These are phyloP conservation scores for Acer saccharum DNA, from an alignment of 345 rosid genomes.

Conservation along the genomic window DNA sequence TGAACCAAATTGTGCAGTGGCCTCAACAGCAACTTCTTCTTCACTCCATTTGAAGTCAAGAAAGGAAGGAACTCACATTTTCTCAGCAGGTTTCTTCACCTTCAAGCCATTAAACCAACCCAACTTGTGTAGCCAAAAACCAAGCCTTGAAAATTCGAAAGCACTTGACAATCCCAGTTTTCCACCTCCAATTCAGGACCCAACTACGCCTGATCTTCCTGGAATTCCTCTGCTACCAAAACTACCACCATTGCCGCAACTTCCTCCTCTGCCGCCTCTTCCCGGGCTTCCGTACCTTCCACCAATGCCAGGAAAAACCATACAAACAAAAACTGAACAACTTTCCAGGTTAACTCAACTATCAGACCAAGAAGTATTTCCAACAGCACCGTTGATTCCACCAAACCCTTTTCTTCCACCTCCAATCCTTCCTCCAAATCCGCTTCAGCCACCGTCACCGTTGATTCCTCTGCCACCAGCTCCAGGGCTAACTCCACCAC, in stretches of 20 bases:
- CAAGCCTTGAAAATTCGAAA: conserved; percentile 23
- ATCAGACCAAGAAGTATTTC: conserved; percentile 18
- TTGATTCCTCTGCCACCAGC: neutral
- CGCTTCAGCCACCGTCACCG: conserved; percentile 26
- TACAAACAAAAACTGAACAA: conserved; percentile 10
- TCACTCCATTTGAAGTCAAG: conserved; percentile 59
- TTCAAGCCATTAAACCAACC: conserved; percentile 80
- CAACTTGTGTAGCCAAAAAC: conserved; percentile 59
- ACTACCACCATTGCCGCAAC: conserved; percentile 53
- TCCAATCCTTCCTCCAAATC: conserved; percentile 13
- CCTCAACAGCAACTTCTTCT: conserved; percentile 68
- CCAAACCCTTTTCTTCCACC: conserved; percentile 29
- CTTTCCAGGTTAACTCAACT: neutral
- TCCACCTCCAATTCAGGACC: conserved; percentile 48
- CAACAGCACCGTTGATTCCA: conserved; percentile 17
- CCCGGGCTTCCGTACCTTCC: conserved; percentile 43
- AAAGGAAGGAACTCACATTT: conserved; percentile 52
- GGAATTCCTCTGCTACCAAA: conserved; percentile 44
- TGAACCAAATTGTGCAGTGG: conserved; percentile 71
- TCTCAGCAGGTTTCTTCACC: conserved; percentile 91
- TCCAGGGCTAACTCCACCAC: conserved; percentile 23
- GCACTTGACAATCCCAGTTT: conserved; percentile 31
- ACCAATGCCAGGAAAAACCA: conserved; percentile 38
- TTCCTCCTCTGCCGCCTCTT: conserved; percentile 53
- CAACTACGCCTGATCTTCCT: conserved; percentile 30